Conservation (phyloP, 305 asterid species). For the Fraxinus nigra region DNA sequence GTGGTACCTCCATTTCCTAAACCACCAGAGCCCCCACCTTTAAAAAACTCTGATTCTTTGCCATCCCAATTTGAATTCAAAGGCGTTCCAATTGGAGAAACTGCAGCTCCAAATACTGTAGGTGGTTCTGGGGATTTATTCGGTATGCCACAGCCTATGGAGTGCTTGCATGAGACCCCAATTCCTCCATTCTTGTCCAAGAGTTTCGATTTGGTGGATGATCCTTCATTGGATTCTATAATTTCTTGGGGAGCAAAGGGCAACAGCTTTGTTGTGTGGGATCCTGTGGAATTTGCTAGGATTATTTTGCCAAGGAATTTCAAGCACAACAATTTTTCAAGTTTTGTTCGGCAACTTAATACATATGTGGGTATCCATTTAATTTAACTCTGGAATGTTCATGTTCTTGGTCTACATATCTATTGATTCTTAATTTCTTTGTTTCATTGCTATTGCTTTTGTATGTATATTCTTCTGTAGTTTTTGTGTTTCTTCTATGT, state of each 20-base stretch:
- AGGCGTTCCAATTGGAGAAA: not conserved
- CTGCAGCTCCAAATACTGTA: not conserved
- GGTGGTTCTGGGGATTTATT: slow-evolving; percentile 16
- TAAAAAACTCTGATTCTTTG: slow-evolving; percentile 31
- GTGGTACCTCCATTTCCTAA: slow-evolving; percentile 21
- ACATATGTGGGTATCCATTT: slow-evolving; percentile 81
- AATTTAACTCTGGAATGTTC: slow-evolving; percentile 23
- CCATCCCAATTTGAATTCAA: slow-evolving; percentile 17
- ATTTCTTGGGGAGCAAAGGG: slow-evolving; percentile 69
- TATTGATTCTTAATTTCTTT: slow-evolving; percentile 16
- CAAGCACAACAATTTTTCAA: slow-evolving; percentile 88
- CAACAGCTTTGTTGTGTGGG: slow-evolving; percentile 77
- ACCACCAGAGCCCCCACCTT: not conserved
- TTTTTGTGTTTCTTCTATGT: slow-evolving; percentile 19
- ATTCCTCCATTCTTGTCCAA: slow-evolving; percentile 74
- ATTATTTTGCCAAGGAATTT: slow-evolving; percentile 58
- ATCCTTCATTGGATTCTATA: slow-evolving; percentile 49
- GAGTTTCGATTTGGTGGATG: slow-evolving; percentile 78
- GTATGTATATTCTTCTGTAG: slow-evolving; percentile 21
- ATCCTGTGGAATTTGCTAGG: slow-evolving; percentile 62
- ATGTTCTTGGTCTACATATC: slow-evolving; percentile 14
- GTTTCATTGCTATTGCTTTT: slow-evolving; percentile 9
- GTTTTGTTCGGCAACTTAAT: slow-evolving; percentile 91
- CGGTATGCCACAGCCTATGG: slow-evolving; percentile 58
- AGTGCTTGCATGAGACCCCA: slow-evolving; percentile 48